A percentile compares a stretch with the other conserved stretches of the same genome.
These are phyloP conservation scores for Perkinsus olseni DNA, from an alignment of 169 alveolate species.

Conservation along the genomic window DNA sequence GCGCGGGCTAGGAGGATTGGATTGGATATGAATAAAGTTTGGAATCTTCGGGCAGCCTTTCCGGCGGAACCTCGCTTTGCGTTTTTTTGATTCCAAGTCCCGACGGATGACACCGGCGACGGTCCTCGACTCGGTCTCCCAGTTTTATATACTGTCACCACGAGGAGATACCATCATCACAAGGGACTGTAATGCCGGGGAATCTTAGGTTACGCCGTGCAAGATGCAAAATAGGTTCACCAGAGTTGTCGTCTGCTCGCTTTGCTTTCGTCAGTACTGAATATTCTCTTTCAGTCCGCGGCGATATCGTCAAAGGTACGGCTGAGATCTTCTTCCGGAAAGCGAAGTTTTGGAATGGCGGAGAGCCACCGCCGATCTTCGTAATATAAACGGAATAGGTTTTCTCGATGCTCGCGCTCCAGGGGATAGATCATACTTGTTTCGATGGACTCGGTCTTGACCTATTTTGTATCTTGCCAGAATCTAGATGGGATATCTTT, in stretches of 20 bases:
- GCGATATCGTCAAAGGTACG: slow-evolving; percentile 69
- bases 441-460: not conserved
- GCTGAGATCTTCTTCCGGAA: slow-evolving; percentile 83
- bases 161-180: slow-evolving; percentile 89
- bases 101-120: not conserved
- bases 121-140: slow-evolving; percentile 48
- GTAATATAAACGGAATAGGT: not conserved
- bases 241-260: too few species aligned
- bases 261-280: too few species aligned
- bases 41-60: not conserved
- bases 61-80: not conserved
- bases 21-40: not conserved
- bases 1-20: not conserved
- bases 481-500: slow-evolving; percentile 76
- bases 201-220: not conserved
- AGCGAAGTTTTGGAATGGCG: slow-evolving; percentile 70
- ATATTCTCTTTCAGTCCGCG: slow-evolving; percentile 39
- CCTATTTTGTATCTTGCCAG: not conserved
- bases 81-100: not conserved
- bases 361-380: slow-evolving; percentile 51
- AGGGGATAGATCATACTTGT: not conserved
- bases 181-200: slow-evolving; percentile 52
- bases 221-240: not conserved
- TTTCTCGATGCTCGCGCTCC: not conserved
- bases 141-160: slow-evolving; percentile 78